Percentiles rank a stretch among this genome's conserved stretches.
These are phyloP conservation scores for Apostasia shenzhenica DNA, from an alignment of 106 monocot species.

Conservation along the genomic window DNA sequence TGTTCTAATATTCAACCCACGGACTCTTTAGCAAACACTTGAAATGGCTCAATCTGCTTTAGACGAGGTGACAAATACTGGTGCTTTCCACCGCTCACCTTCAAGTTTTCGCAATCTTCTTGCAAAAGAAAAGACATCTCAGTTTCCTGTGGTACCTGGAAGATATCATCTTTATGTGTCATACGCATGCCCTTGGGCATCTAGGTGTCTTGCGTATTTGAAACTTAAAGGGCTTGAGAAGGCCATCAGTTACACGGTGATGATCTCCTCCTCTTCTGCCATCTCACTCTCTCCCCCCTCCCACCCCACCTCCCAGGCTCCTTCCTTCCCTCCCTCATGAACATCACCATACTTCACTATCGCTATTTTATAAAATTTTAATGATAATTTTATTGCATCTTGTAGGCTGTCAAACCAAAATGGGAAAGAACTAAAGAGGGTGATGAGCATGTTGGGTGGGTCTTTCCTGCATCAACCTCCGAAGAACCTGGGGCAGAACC, in stretches of 20 bases:
- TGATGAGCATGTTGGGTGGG: constrained; percentile 85
- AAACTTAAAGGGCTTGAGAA: constrained; percentile 81
- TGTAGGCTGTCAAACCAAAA: constrained; percentile 69
- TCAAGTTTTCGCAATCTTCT: constrained; percentile 69
- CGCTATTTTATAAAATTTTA: no score
- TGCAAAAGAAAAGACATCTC: constrained; percentile 43
- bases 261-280: not conserved
- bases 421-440: constrained; percentile 82
- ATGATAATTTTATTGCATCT: not conserved
- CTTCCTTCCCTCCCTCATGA: no score
- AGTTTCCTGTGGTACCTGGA: constrained; percentile 72
- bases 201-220: constrained; percentile 65
- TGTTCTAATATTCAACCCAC: no score
- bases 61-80: constrained; percentile 58
- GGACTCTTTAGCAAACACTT: not conserved
- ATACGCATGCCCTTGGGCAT: constrained; percentile 96
- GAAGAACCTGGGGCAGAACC: constrained; percentile 74
- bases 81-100: constrained; percentile 63
- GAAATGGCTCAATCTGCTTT: constrained; percentile 66
- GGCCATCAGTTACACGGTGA: constrained; percentile 57
- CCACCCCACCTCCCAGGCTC: no score
- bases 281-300: no score
- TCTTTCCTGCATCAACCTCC: constrained; percentile 46
- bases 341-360: no score
- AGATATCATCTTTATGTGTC: constrained; percentile 90